Evolutionary conservation across 2,329 filamentous ascomycete genomes (phyloP), one percentile per base, ranked within the genome.

Genomic region (Massarina eburnea): DNA sequence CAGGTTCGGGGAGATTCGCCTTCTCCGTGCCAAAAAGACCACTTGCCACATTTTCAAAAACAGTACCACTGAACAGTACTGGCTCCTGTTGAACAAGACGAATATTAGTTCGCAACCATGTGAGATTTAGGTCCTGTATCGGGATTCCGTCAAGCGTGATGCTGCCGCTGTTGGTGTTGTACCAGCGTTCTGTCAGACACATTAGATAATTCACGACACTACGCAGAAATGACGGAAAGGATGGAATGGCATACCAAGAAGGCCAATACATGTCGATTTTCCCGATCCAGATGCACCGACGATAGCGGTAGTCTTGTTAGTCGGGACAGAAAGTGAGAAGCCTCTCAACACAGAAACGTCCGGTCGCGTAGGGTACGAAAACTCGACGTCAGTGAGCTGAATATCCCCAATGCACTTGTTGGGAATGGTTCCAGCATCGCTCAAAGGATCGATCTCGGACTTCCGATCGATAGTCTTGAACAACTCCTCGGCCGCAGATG

Each of bases 231-330:
- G 0, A 95, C 14, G 12, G 15, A 20, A 39, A 26, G 26, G 30
- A 18, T 3, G 8, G 15, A 26, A 33, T 32, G 47, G 35, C 51
- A 33, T 41, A 55, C 54, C 54, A 17, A 62, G 26, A 18, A 97
- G 77, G 8, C 91, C 92, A 22, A 97, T 85, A 51, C 97, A 91
- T 0, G 92, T 97, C 62, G 86, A 91, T 74, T 97, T 99, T 29
- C 94, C 94, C 29, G 88, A 95, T 3, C 94, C 94, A 18, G 91
- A 96, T 0, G 92, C 88, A 44, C 94, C 94, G 7, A 99, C 94
- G 3, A 99, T 75, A 2, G 94, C 94, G 5, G 91, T 96, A 1
- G 88, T 91, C 72, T 95, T 95, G 21, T 91, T 90, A 3, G 91
- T 89, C 5, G 91, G 91, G 24, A 96, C 85, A 0, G 80, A 72